phyloP scores from a whole-genome alignment of 768 basidiomycete genomes.

The Pleurotus pulmonarius region DNA sequence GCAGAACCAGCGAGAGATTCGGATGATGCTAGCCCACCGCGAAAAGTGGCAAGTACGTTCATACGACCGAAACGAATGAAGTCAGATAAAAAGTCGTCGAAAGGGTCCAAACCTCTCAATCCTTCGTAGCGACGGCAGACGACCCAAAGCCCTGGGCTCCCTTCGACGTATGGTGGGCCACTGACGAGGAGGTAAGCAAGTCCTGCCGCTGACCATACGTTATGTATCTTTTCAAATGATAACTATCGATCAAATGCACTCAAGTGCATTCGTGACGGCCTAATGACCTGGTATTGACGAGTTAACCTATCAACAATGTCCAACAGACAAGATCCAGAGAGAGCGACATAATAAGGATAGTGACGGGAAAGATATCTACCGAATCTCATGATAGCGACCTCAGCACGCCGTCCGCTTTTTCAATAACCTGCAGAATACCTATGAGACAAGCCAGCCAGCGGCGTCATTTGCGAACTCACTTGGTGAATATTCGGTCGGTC shows the following conservation, averaged over 20 bases:
- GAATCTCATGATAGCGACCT: slow-evolving; percentile 38
- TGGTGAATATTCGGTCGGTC: slow-evolving; percentile 84
- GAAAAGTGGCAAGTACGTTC: neutral
- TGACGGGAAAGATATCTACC: too few relatives aligned
- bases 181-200: too few relatives aligned
- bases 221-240: too few relatives aligned
- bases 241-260: too few relatives aligned
- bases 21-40: neutral
- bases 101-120: neutral
- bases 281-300: too few relatives aligned
- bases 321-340: slow-evolving; percentile 6
- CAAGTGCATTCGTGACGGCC: too few relatives aligned
- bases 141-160: too few relatives aligned
- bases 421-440: slow-evolving; percentile 48
- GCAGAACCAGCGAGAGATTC: neutral
- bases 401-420: slow-evolving; percentile 59
- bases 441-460: slow-evolving; percentile 3
- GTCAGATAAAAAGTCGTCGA: neutral
- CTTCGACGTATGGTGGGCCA: too few relatives aligned
- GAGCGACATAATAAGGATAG: too few relatives aligned
- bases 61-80: neutral
- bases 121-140: too few relatives aligned
- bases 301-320: neutral
- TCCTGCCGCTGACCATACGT: too few relatives aligned
- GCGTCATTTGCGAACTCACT: slow-evolving; percentile 37